Percentiles rank a stretch among this genome's conserved stretches.
phyloP scores from a whole-genome alignment of 345 rosid species.

The Murraya koenigii region DNA sequence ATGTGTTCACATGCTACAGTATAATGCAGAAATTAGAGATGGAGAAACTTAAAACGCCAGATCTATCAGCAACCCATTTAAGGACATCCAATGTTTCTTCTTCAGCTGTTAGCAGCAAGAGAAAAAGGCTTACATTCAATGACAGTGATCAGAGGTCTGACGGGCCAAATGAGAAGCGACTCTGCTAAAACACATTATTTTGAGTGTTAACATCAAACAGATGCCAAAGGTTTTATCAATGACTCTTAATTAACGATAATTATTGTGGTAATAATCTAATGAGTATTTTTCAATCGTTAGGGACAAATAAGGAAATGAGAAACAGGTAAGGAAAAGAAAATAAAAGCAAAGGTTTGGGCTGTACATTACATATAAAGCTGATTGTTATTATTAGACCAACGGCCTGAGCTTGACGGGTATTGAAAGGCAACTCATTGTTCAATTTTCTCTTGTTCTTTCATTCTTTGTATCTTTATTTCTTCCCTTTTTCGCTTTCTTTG shows the following conservation, averaged over 20 bases:
- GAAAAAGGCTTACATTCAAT: conserved; percentile 34
- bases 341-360: conserved; percentile 19
- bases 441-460: not conserved
- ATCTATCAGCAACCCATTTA: conserved; percentile 15
- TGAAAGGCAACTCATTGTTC: conserved; percentile 15
- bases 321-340: not conserved
- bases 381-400: conserved; percentile 6
- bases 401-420: conserved; percentile 13
- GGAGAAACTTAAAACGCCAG: conserved; percentile 22
- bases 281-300: not conserved
- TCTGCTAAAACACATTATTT: conserved; percentile 3
- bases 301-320: conserved; percentile 14
- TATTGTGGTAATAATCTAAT: conserved; percentile 3
- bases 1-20: conserved; percentile 45
- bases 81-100: conserved; percentile 16
- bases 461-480: not conserved
- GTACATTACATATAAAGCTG: conserved; percentile 15
- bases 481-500: conserved; percentile 18
- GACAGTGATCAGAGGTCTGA: conserved; percentile 13
- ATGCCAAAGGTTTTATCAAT: not conserved
- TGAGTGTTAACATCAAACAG: not conserved
- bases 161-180: conserved; percentile 18
- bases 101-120: conserved; percentile 25
- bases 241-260: not conserved
- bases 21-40: conserved; percentile 35